Evolutionary conservation across 2,329 filamentous ascomycete genomes (phyloP), one percentile per base, ranked within the genome.

Genomic region (Fusarium oxysporum): DNA sequence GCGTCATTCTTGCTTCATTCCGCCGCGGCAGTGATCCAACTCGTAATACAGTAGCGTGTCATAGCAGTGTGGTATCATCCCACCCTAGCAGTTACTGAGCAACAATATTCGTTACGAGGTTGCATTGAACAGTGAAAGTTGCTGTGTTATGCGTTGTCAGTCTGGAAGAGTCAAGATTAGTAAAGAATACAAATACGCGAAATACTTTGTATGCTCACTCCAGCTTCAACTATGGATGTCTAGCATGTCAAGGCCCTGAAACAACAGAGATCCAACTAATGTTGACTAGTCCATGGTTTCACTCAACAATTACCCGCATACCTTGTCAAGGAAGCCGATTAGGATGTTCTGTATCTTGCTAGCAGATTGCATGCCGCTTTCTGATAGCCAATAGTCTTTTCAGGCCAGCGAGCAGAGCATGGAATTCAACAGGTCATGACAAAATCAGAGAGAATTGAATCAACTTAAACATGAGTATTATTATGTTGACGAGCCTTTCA

Each of bases 1-100:
- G 62, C 67, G 64, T 76, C 74, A 75, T 70, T 53, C 60, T 69
- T 71, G 57, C 66, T 74, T 76, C 71, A 72, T 68, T 66, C 50
- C 47, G 38, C 41, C 30, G 61, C 38, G 62, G 37, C 45, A 33
- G 47, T 53, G 55, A 47, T 50, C 25, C 43, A 54, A 55, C 33
- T 59, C 59, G 38, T 68, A 48, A 62, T 66, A 56, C 55, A 53
- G 69, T 73, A 66, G 70, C 62, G 71, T 59, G 67, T 71, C 66
- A 72, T 70, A 71, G 65, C 55, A 65, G 51, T 19, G 60, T 53
- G 28, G 38, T 23, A 62, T 23, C 32, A 44, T 50, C 32, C 45
- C 51, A 43, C 30, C 40, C 33, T 45, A 30, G 33, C 17, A 41
- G 35, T n/a, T 41, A 17, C 32, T 51, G n/a, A 43, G 32, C 14